phyloP scores from a whole-genome alignment of 2,329 filamentous ascomycete genomes.

The Trichoderma sp. region DNA sequence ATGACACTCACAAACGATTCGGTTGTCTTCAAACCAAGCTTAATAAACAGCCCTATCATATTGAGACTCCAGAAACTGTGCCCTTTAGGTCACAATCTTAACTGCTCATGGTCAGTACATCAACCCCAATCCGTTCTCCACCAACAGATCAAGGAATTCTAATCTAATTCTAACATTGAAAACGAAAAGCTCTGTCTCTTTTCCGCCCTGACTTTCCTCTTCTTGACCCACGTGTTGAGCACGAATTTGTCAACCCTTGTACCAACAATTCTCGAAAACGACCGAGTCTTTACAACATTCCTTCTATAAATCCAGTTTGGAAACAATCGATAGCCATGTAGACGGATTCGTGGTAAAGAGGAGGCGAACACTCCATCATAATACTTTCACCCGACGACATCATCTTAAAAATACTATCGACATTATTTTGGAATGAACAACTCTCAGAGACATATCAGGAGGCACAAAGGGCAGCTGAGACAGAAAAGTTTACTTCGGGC shows the following conservation, averaged over 20 bases:
- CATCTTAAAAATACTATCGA: not conserved
- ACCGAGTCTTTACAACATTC: no score
- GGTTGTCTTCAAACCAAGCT: not conserved
- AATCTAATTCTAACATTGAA: not conserved
- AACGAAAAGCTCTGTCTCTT: not conserved
- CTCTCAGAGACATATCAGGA: not conserved
- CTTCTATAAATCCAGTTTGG: no score
- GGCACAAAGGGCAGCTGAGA: not conserved
- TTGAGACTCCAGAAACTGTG: not conserved
- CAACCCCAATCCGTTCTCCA: fast-evolving
- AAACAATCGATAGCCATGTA: no score
- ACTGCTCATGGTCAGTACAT: not conserved
- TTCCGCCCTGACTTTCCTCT: not conserved
- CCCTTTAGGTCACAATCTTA: not conserved
- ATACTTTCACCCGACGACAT: not conserved
- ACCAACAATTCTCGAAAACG: no score
- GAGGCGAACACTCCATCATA: no score
- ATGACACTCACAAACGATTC: not conserved
- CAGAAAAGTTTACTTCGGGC: not conserved
- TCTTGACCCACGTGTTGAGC: not conserved
- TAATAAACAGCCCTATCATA: not conserved
- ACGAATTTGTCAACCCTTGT: no score
- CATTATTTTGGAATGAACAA: not conserved
- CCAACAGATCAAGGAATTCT: not conserved
- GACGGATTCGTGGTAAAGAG: no score